Evolutionary conservation across 169 alveolate genomes (phyloP).

Genomic region (Babesia divergens): DNA sequence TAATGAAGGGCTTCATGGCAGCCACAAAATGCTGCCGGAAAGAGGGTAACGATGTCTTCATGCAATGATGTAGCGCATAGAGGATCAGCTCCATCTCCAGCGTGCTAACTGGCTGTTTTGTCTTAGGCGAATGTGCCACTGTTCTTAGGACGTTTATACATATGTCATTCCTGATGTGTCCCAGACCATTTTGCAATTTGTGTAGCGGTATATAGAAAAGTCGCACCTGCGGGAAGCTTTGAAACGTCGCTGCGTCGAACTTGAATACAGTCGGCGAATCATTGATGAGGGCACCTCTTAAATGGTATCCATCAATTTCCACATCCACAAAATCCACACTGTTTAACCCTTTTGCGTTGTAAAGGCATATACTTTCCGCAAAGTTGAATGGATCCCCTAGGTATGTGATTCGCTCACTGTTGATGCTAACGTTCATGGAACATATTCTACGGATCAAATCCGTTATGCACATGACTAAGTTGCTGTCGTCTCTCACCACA

Average conservation of each 20-base stretch:
- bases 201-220: slow-evolving; percentile 21
- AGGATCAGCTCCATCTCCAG: slow-evolving; percentile 26
- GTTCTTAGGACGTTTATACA: slow-evolving; percentile 14
- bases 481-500: neutral
- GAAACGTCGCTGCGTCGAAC: neutral
- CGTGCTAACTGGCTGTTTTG: neutral
- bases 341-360: slow-evolving; percentile 13
- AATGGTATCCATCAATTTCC: neutral
- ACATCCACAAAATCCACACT: slow-evolving; percentile 23
- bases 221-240: slow-evolving; percentile 15
- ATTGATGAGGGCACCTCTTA: slow-evolving; percentile 4
- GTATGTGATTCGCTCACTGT: neutral
- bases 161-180: slow-evolving; percentile 4
- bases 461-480: neutral
- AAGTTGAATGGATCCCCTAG: slow-evolving; percentile 32
- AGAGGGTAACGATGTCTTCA: slow-evolving; percentile 38
- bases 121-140: slow-evolving; percentile 22
- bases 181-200: slow-evolving; percentile 7
- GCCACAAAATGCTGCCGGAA: slow-evolving; percentile 40
- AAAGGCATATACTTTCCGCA: slow-evolving; percentile 35
- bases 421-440: neutral
- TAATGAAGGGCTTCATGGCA: slow-evolving; percentile 34
- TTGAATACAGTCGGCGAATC: slow-evolving; percentile 10
- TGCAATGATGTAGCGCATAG: slow-evolving; percentile 22
- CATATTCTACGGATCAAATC: neutral